These are phyloP conservation scores for Pleurotus cornucopiae DNA, from an alignment of 768 basidiomycete genomes.

Conservation along the genomic window DNA sequence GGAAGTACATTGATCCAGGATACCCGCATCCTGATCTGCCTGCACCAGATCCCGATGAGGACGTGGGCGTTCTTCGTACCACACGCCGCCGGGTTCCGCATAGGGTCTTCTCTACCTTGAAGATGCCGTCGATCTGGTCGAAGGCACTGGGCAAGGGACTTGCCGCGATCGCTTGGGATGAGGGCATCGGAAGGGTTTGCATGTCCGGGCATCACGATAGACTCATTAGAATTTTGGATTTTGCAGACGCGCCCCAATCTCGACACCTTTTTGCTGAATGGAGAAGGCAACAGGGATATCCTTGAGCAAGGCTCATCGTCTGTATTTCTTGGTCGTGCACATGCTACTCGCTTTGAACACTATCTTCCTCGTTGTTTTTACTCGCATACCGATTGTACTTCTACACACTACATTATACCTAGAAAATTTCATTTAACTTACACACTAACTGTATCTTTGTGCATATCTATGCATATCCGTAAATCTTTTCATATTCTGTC, in stretches of 20 bases:
- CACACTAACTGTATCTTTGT: too few relatives aligned
- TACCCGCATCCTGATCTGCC: conserved; percentile 9
- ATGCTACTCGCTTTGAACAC: too few relatives aligned
- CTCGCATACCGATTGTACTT: too few relatives aligned
- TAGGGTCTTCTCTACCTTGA: conserved; percentile 13
- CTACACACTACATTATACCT: too few relatives aligned
- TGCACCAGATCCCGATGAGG: conserved; percentile 13
- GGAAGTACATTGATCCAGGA: conserved; percentile 34
- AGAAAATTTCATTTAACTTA: too few relatives aligned
- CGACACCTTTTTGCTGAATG: conserved; percentile 23
- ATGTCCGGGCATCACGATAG: conserved; percentile 39
- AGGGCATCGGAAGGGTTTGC: conserved; percentile 56
- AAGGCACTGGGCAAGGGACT: conserved; percentile 27
- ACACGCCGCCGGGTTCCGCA: conserved; percentile 16
- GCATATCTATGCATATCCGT: too few relatives aligned
- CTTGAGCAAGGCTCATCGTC: neutral
- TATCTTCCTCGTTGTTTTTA: too few relatives aligned
- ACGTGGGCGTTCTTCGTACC: conserved; percentile 18
- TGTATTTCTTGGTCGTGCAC: too few relatives aligned
- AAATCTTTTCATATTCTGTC: too few relatives aligned
- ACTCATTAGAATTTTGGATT: conserved; percentile 45
- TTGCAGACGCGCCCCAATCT: conserved; percentile 26
- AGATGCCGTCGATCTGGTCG: conserved; percentile 9
- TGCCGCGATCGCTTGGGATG: conserved; percentile 61
- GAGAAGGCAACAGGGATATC: conserved; percentile 26